These are phyloP conservation scores for Elsinoe batatas DNA, from an alignment of 2,329 filamentous ascomycete species.

Conservation along the genomic window DNA sequence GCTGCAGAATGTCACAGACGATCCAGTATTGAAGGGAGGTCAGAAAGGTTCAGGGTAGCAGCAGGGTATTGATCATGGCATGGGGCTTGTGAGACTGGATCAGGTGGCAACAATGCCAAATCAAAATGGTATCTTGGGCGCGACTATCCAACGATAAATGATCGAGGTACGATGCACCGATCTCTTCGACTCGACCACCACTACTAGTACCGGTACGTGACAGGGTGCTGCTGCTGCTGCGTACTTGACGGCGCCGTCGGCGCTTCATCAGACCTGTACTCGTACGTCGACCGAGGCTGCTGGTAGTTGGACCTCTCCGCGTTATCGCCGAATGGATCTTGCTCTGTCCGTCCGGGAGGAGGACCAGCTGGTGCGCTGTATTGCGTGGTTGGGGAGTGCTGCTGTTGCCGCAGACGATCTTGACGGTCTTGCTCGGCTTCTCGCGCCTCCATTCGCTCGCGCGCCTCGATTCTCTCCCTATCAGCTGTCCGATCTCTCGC, in stretches of 20 bases:
- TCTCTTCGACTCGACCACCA: neutral
- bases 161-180: neutral
- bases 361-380: slow-evolving; percentile 4
- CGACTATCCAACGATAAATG: slow-evolving; percentile 3
- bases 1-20: slow-evolving; percentile 64
- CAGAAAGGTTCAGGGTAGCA: neutral
- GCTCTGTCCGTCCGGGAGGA: slow-evolving; percentile 1
- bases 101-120: neutral
- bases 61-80: neutral
- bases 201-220: slow-evolving; percentile 7
- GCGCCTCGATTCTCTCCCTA: slow-evolving; percentile 2
- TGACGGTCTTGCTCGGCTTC: slow-evolving; percentile 8
- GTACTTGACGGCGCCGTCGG: neutral
- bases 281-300: neutral
- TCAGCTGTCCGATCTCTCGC: slow-evolving; percentile 6
- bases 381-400: neutral
- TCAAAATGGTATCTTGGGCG: slow-evolving; percentile 5
- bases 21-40: slow-evolving; percentile 2
- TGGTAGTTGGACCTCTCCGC: slow-evolving; percentile 13
- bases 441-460: slow-evolving; percentile 1
- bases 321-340: slow-evolving; percentile 11
- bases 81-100: neutral
- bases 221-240: slow-evolving; percentile 11
- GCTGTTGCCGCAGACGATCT: neutral
- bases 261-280: neutral